Evolutionary conservation across 2,329 filamentous ascomycete species (phyloP), one percentile per base, ranked within the genome.

Genomic region (Macroventuria anomochaeta): DNA sequence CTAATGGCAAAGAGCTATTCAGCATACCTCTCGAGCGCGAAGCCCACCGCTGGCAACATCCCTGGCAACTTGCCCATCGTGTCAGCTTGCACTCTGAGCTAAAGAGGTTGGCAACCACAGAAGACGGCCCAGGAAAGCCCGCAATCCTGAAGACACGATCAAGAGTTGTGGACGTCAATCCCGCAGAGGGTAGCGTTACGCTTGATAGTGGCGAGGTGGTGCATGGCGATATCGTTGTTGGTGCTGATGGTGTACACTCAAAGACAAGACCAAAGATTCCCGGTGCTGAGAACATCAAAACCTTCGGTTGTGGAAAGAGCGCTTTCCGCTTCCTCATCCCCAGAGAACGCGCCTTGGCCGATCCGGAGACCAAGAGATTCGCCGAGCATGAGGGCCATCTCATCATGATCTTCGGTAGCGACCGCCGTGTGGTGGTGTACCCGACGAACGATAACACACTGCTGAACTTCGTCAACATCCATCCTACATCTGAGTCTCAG

Each of bases 271-370:
- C 49, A 1, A 46, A 43, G 2, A 51, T 72, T 2, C 65, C 67
- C 4, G 67, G 64, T 10, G 75, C 58, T 34, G 61, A 55, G 28
- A 63, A 70, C 4, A 59, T 76, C 15, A 71, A 74, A 28, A 72
- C 78, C 0, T 78, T 76, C 34, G 73, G 76, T 1, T 80, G 78
- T 3, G 83, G 83, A 2, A 84, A 84, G 63, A 82, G 79, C 36
- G 83, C 83, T 0, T 86, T 84, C 64, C 77, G 84, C 7, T 86
- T 85, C 67, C 65, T 85, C 5, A 75, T 86, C 0, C 72, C 77
- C 0, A 75, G 77, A 1, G 77, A 83, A 12, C 74, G 72, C 3
- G 74, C 76, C 0, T 52, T 75, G 5, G 72, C 64, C 34, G 77
- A 74, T 63, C 80, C 63, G 21, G 75, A 64, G 55, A 78, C 69